These are phyloP conservation scores for Cytospora piceae DNA, from an alignment of 2,329 filamentous ascomycete species.

Conservation along the genomic window DNA sequence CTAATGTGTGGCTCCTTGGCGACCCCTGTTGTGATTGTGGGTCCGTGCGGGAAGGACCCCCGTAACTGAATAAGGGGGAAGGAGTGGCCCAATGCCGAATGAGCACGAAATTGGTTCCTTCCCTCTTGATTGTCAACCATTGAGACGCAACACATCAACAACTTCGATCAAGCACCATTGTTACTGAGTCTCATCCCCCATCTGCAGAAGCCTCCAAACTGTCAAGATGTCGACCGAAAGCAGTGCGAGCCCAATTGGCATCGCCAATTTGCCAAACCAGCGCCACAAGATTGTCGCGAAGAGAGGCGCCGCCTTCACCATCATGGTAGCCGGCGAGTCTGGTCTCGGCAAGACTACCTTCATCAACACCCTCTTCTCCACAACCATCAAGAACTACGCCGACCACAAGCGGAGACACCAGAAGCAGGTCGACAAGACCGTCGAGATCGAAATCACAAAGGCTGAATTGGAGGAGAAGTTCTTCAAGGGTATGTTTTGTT, in stretches of 20 bases:
- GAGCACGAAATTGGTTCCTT: slow-evolving; percentile 25
- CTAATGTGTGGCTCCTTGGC: background rate
- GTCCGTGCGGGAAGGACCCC: slow-evolving; percentile 4
- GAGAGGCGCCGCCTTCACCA: slow-evolving; percentile 96
- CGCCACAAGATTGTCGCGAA: slow-evolving; percentile 76
- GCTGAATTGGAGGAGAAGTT: slow-evolving; percentile 99
- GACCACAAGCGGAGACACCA: slow-evolving; percentile 99
- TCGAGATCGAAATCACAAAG: slow-evolving; percentile 99
- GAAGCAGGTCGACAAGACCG: slow-evolving; percentile 99
- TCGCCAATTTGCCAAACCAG: slow-evolving; percentile 69
- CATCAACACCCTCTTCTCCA: slow-evolving; percentile 99
- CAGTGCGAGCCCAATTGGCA: slow-evolving; percentile 64
- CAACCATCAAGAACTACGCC: slow-evolving; percentile 99
- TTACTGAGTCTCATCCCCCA: background rate
- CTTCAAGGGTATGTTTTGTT: slow-evolving; percentile 83
- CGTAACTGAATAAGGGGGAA: slow-evolving; percentile 22
- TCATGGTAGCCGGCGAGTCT: slow-evolving; percentile 99
- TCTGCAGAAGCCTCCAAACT: slow-evolving; percentile 9
- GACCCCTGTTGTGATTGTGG: slow-evolving; percentile 6
- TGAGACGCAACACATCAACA: slow-evolving; percentile 21
- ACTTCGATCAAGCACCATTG: slow-evolving; percentile 16
- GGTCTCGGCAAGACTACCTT: slow-evolving; percentile 99
- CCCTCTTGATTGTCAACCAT: slow-evolving; percentile 16
- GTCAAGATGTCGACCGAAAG: slow-evolving; percentile 29
- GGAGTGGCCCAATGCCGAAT: slow-evolving; percentile 19